A percentile compares a stretch with the other conserved stretches of the same genome.
These are phyloP conservation scores for Trichoderma hamatum DNA, from an alignment of 2,329 filamentous ascomycete species.

Conservation along the genomic window DNA sequence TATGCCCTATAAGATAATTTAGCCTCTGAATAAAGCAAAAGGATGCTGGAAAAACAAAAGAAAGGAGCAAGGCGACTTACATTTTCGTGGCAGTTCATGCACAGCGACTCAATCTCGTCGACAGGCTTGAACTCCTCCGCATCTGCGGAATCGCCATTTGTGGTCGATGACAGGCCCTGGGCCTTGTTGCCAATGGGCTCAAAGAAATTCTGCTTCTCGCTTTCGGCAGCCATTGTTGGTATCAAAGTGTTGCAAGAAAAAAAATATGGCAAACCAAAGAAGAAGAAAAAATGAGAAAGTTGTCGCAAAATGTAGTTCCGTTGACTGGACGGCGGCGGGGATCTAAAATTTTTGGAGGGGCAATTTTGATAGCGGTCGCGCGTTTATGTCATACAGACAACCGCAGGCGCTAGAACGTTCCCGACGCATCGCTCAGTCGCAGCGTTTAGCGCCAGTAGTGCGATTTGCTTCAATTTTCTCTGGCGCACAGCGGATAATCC, in stretches of 20 bases:
- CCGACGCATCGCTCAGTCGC: slow-evolving; percentile 11
- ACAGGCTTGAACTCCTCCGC: slow-evolving; percentile 60
- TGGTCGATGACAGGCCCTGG: slow-evolving; percentile 51
- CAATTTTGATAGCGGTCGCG: slow-evolving; percentile 25
- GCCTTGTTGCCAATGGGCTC: slow-evolving; percentile 65
- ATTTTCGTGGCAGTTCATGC: slow-evolving; percentile 84
- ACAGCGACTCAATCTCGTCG: slow-evolving; percentile 75
- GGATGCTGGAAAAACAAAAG: background rate
- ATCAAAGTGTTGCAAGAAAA: slow-evolving; percentile 28
- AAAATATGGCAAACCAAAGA: background rate
- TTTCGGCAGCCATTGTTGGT: slow-evolving; percentile 47
- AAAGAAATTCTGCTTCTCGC: slow-evolving; percentile 56
- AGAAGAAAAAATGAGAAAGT: slow-evolving; percentile 11
- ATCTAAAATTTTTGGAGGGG: slow-evolving; percentile 33
- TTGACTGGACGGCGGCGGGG: slow-evolving; percentile 29
- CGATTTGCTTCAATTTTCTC: background rate
- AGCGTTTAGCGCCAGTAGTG: background rate
- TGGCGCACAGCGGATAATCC: background rate
- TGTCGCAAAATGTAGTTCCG: slow-evolving; percentile 23
- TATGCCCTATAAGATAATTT: slow-evolving; percentile 61
- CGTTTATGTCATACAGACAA: slow-evolving; percentile 27
- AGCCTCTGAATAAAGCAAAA: background rate
- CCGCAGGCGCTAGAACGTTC: slow-evolving; percentile 27
- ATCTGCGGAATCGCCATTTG: slow-evolving; percentile 41
- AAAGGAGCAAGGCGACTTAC: slow-evolving; percentile 47